These are phyloP conservation scores for Phytophthora nicotianae DNA, from an alignment of 352 stramenopile genomes.

Conservation along the genomic window DNA sequence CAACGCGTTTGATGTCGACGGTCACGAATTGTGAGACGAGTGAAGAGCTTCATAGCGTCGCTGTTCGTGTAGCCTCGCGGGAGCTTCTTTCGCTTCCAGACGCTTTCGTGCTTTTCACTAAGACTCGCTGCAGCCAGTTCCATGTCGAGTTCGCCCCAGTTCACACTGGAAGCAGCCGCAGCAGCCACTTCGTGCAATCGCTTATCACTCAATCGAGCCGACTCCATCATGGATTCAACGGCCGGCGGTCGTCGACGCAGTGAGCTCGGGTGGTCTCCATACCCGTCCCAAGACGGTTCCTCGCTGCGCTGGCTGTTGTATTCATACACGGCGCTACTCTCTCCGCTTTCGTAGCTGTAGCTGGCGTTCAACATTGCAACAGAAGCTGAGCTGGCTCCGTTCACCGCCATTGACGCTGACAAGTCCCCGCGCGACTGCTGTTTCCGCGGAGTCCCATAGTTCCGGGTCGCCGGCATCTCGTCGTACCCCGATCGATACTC, in stretches of 20 bases:
- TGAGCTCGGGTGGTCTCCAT: slow-evolving; percentile 20
- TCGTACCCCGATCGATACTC: slow-evolving; percentile 4
- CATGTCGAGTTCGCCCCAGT: slow-evolving; percentile 45
- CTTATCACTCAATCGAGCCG: slow-evolving; percentile 43
- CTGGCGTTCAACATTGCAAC: slow-evolving; percentile 32
- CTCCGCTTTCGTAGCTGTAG: slow-evolving; percentile 32
- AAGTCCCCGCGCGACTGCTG: slow-evolving; percentile 14
- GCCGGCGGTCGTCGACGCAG: slow-evolving; percentile 8
- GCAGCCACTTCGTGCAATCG: slow-evolving; percentile 42
- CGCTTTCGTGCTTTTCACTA: slow-evolving; percentile 24
- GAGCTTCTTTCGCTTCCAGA: slow-evolving; percentile 42
- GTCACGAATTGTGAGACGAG: slow-evolving; percentile 23
- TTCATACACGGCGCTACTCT: slow-evolving; percentile 31
- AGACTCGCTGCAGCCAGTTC: slow-evolving; percentile 34
- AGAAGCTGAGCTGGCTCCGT: slow-evolving; percentile 21
- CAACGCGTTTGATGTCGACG: slow-evolving; percentile 38
- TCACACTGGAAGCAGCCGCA: slow-evolving; percentile 30
- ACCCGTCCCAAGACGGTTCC: slow-evolving; percentile 20
- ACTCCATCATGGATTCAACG: slow-evolving; percentile 25
- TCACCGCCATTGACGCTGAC: slow-evolving; percentile 16
- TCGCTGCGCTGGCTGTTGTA: slow-evolving; percentile 24
- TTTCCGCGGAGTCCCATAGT: slow-evolving; percentile 12
- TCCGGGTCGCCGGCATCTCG: slow-evolving; percentile 19
- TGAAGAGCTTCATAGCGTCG: slow-evolving; percentile 40
- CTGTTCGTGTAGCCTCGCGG: slow-evolving; percentile 16